Evolutionary conservation across 441 rosid genomes (phyloP).

Genomic region (Melastoma candidum): DNA sequence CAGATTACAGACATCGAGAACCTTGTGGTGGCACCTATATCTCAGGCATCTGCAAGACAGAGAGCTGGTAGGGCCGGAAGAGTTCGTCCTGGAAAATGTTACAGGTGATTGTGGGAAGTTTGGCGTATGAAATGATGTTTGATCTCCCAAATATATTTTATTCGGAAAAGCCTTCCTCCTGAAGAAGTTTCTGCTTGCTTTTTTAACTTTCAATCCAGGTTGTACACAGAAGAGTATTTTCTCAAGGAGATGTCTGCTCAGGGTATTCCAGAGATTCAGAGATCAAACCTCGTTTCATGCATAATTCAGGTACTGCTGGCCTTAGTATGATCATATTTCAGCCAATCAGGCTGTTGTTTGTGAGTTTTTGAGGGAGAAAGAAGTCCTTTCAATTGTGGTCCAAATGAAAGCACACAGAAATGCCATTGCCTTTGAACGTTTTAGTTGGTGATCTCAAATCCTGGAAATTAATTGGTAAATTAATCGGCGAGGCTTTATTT

Average conservation of each 20-base stretch:
- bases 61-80: conserved; percentile 99
- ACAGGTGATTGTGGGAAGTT: conserved; percentile 37
- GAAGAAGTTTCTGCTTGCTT: not conserved
- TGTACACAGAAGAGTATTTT: conserved; percentile 85
- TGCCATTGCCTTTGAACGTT: too few relatives aligned
- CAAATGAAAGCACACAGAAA: too few relatives aligned
- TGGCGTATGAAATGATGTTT: too few relatives aligned
- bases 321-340: too few relatives aligned
- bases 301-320: conserved; percentile 61
- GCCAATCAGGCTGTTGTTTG: too few relatives aligned
- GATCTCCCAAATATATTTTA: too few relatives aligned
- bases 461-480: too few relatives aligned
- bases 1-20: conserved; percentile 91
- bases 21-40: conserved; percentile 91
- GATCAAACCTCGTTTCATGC: conserved; percentile 86
- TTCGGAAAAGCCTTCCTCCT: not conserved
- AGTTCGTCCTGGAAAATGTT: conserved; percentile 97
- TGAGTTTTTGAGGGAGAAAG: too few relatives aligned
- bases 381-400: too few relatives aligned
- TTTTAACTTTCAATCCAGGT: conserved; percentile 26
- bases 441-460: too few relatives aligned
- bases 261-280: conserved; percentile 94
- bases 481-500: too few relatives aligned
- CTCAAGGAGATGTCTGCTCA: conserved; percentile 66
- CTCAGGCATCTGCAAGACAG: conserved; percentile 96